Conservation (phyloP, 176 grass and related monocot genomes). For the Calamus simplicifolius region DNA sequence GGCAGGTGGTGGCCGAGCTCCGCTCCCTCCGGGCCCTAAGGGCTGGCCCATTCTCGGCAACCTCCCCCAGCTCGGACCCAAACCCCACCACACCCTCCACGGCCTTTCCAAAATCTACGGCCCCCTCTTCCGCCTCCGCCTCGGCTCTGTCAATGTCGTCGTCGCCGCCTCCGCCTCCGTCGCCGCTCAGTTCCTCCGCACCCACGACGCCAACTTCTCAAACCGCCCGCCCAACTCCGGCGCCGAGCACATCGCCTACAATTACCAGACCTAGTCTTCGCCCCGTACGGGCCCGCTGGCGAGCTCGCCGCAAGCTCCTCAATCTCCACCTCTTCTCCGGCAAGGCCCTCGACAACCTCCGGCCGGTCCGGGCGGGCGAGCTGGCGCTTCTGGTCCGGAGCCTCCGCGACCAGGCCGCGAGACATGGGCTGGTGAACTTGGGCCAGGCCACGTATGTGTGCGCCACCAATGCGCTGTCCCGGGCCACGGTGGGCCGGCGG, state of each 20-base stretch:
- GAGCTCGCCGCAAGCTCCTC: slow-evolving; percentile 52
- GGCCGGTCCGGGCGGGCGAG: slow-evolving; percentile 35
- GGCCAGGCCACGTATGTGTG: slow-evolving; percentile 41
- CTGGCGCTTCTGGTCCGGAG: slow-evolving; percentile 29
- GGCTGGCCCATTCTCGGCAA: slow-evolving; percentile 79
- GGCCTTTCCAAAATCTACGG: slow-evolving; percentile 40
- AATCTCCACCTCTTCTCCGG: slow-evolving; percentile 53
- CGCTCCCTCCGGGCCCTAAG: slow-evolving; percentile 40
- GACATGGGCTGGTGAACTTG: slow-evolving; percentile 6
- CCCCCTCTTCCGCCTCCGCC: slow-evolving; percentile 44
- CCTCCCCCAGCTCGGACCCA: slow-evolving; percentile 59
- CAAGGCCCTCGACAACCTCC: slow-evolving; percentile 43
- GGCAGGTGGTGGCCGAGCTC: neutral
- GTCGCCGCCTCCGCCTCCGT: slow-evolving; percentile 38
- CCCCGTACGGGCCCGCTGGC: slow-evolving; percentile 61
- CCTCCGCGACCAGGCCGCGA: neutral
- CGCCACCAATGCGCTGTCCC: slow-evolving; percentile 50
- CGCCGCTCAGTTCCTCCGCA: slow-evolving; percentile 52
- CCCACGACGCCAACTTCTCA: slow-evolving; percentile 57
- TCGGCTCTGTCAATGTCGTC: slow-evolving; percentile 44
- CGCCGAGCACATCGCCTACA: slow-evolving; percentile 65
- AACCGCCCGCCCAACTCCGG: slow-evolving; percentile 55
- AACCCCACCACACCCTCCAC: slow-evolving; percentile 55
- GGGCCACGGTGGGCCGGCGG: slow-evolving; percentile 41
- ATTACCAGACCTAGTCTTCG: slow-evolving; percentile 81